These are phyloP conservation scores for Coriaria nepalensis DNA, from an alignment of 306 rosid species.

Conservation along the genomic window DNA sequence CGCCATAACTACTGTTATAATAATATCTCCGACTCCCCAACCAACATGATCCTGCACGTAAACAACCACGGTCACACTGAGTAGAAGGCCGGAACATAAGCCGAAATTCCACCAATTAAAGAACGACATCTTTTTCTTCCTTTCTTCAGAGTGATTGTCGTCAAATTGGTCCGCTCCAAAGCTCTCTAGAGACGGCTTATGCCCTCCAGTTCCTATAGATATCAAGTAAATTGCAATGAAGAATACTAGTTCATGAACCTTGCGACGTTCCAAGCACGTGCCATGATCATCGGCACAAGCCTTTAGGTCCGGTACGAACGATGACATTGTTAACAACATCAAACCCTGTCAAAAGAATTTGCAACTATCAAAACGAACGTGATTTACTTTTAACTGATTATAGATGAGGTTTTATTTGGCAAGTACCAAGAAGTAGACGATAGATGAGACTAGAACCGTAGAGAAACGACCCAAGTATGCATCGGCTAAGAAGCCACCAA, in stretches of 20 bases:
- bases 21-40: slow-evolving; percentile 68
- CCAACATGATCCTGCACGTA: slow-evolving; percentile 64
- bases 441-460: slow-evolving; percentile 48
- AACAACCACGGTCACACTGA: slow-evolving; percentile 76
- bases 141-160: slow-evolving; percentile 49
- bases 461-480: slow-evolving; percentile 76
- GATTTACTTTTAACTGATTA: background rate
- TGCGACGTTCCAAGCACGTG: slow-evolving; percentile 41
- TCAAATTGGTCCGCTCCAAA: slow-evolving; percentile 98
- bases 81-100: slow-evolving; percentile 57
- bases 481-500: slow-evolving; percentile 93
- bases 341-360: slow-evolving; percentile 40
- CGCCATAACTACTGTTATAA: slow-evolving; percentile 49
- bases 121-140: slow-evolving; percentile 68
- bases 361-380: too few species aligned
- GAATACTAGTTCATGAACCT: slow-evolving; percentile 55
- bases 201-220: slow-evolving; percentile 90
- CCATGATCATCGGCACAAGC: slow-evolving; percentile 29
- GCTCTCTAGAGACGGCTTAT: slow-evolving; percentile 83
- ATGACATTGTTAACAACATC: slow-evolving; percentile 55
- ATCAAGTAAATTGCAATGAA: slow-evolving; percentile 64
- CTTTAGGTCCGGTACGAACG: slow-evolving; percentile 56
- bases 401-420: background rate
- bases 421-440: slow-evolving; percentile 60
- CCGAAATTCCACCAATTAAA: slow-evolving; percentile 95